Evolutionary conservation across 2,329 filamentous ascomycete genomes (phyloP), one percentile per base, ranked within the genome.

Genomic region (Pseudohalonectria lignicola): DNA sequence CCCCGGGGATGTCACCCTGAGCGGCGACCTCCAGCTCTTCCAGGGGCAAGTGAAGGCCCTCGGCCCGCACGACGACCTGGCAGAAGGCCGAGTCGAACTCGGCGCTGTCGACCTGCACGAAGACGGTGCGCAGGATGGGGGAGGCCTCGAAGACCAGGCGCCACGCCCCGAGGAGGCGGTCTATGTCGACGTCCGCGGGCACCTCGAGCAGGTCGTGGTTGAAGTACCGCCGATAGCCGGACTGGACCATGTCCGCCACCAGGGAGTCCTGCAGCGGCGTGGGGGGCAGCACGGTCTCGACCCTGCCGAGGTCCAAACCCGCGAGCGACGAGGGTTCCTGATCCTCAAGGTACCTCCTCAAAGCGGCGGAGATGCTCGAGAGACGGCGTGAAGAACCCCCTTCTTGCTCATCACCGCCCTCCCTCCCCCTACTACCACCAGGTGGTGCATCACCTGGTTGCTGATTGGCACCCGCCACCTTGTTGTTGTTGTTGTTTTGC

Each of bases 251-350:
- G 43, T 86, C 82, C 1, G 79, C 78, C 3, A 93, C 62, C 77
- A 95, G 86, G 2, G 81, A 79, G 54, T 95, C 86, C 58, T 96
- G 88, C 5, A 94, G 66, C 6, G 87, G 79, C 0, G 88, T 94
- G 1, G 81, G 71, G 0, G 87, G 87, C 2, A 92, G 59, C 3
- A 90, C 58, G 4, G 65, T 54, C 36, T 83, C 74, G 1, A 80
- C 49, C 23, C 23, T 8, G 12, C 23, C 23, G 7, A 26, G 12
- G 23, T 7, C 8, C 12, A 26, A 12, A 8, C 8, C 8, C 23
- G 23, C 23, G 23, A 12, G 7, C 8, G 23, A 8, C 8, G 7
- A 7, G 8, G 7, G 8, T 12, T 26, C 8, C 23, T 26, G 23
- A 8, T 38, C 30, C 1, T 26, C 9, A 6, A 38, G 6, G n/a